These are phyloP conservation scores for Ascocoryne sarcoides DNA, from an alignment of 2,329 filamentous ascomycete species.

Conservation along the genomic window DNA sequence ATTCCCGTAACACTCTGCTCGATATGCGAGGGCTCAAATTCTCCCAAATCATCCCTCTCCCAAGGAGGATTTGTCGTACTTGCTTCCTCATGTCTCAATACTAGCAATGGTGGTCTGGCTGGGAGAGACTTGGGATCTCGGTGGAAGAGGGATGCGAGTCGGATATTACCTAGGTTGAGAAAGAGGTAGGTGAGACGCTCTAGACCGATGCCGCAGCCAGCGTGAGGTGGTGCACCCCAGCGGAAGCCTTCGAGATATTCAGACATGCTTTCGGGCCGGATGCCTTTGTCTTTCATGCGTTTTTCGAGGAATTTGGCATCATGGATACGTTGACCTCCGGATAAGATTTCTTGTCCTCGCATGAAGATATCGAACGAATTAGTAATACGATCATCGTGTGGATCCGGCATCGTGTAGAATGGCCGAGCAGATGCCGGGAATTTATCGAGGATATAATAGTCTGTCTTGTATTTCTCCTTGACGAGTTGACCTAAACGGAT, in stretches of 20 bases:
- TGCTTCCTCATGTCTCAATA: conserved; percentile 77
- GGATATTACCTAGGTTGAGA: conserved; percentile 79
- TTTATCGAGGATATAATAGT: conserved; percentile 92
- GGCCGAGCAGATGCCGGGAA: conserved; percentile 78
- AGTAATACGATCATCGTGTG: conserved; percentile 61
- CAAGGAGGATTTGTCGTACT: conserved; percentile 68
- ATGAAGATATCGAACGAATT: conserved; percentile 96
- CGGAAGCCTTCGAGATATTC: conserved; percentile 87
- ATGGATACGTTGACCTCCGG: conserved; percentile 88
- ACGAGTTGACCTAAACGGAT: conserved; percentile 77
- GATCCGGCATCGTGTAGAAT: conserved; percentile 85
- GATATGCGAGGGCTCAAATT: too few species aligned
- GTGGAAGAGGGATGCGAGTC: conserved; percentile 78
- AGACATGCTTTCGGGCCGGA: conserved; percentile 75
- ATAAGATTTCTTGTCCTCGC: conserved; percentile 85
- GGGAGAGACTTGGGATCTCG: conserved; percentile 85
- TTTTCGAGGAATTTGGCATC: conserved; percentile 64
- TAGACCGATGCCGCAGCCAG: conserved; percentile 80
- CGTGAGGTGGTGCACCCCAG: conserved; percentile 81
- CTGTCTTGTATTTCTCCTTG: conserved; percentile 77
- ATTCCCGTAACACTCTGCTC: not conserved
- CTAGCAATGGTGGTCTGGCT: conserved; percentile 48
- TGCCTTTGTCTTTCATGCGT: conserved; percentile 67
- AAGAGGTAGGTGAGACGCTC: conserved; percentile 84
- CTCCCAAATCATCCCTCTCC: conserved; percentile 37